phyloP scores from a whole-genome alignment of 1,284 basidiomycete species.

The Apiotrichum sp. region DNA sequence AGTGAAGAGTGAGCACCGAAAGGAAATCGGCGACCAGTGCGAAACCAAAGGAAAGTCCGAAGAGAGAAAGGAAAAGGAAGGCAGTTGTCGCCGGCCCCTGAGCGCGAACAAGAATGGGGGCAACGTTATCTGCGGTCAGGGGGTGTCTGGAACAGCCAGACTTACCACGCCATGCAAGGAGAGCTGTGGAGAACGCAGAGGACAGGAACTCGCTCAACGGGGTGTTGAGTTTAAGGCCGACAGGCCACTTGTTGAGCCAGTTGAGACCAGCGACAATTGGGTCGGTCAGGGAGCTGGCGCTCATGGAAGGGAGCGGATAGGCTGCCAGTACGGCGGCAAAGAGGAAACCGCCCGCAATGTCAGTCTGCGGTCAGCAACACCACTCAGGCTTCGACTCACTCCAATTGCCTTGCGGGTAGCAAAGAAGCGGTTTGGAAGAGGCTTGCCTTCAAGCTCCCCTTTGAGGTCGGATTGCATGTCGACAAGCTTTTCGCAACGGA shows the following conservation, averaged over 20 bases:
- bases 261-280: slow-evolving; percentile 17
- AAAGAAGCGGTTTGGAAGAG: neutral
- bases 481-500: neutral
- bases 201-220: slow-evolving; percentile 80
- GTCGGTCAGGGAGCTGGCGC: slow-evolving; percentile 4
- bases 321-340: neutral
- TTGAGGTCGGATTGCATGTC: neutral
- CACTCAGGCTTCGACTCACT: neutral
- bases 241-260: slow-evolving; percentile 95
- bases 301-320: neutral
- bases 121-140: slow-evolving; percentile 11
- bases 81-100: slow-evolving; percentile 5
- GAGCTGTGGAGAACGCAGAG: slow-evolving; percentile 59
- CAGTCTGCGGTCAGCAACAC: neutral
- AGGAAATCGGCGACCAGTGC: slow-evolving; percentile 27
- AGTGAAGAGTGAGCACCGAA: slow-evolving; percentile 59
- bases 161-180: slow-evolving; percentile 64
- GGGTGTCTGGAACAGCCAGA: slow-evolving; percentile 4
- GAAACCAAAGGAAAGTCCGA: slow-evolving; percentile 32
- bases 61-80: slow-evolving; percentile 14
- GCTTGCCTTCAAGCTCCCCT: neutral
- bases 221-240: slow-evolving; percentile 91
- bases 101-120: slow-evolving; percentile 7
- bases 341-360: slow-evolving; percentile 3
- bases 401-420: neutral